phyloP scores from a whole-genome alignment of 139 green algal genomes.

The Chlorella ohadii region DNA sequence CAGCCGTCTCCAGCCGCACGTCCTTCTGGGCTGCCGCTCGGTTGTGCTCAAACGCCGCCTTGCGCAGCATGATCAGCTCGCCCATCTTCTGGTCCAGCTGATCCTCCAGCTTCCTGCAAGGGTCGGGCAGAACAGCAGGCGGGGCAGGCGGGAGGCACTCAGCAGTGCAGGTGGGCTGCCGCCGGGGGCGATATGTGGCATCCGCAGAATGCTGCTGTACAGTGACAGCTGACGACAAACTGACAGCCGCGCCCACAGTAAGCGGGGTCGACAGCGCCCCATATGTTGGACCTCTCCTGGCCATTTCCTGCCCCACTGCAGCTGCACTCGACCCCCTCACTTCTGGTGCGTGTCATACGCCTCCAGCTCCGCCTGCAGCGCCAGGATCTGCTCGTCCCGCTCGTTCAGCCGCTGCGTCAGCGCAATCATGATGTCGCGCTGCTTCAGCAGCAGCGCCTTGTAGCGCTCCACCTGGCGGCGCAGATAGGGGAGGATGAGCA shows the following conservation, averaged over 20 bases:
- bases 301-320: too few relatives aligned
- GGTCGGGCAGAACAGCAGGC: not conserved
- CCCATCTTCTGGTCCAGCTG: constrained; percentile 87
- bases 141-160: too few relatives aligned
- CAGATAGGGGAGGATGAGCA: too few relatives aligned
- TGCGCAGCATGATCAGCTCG: constrained; percentile 84
- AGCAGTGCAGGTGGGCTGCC: too few relatives aligned
- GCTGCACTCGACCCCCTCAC: too few relatives aligned
- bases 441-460: constrained; percentile 94
- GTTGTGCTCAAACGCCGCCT: constrained; percentile 11
- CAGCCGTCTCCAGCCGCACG: not conserved
- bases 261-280: too few relatives aligned
- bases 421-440: constrained; percentile 99
- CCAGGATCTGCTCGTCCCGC: constrained; percentile 91
- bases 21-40: not conserved
- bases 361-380: constrained; percentile 91
- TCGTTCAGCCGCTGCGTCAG: constrained; percentile 93
- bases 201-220: too few relatives aligned
- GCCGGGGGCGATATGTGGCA: too few relatives aligned
- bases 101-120: constrained; percentile 83
- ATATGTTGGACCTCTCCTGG: too few relatives aligned
- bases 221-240: too few relatives aligned
- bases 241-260: too few relatives aligned
- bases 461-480: constrained; percentile 81
- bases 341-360: constrained; percentile 84